Evolutionary conservation across 2,329 filamentous ascomycete genomes (phyloP).

Genomic region (Exophiala dermatitidis): DNA sequence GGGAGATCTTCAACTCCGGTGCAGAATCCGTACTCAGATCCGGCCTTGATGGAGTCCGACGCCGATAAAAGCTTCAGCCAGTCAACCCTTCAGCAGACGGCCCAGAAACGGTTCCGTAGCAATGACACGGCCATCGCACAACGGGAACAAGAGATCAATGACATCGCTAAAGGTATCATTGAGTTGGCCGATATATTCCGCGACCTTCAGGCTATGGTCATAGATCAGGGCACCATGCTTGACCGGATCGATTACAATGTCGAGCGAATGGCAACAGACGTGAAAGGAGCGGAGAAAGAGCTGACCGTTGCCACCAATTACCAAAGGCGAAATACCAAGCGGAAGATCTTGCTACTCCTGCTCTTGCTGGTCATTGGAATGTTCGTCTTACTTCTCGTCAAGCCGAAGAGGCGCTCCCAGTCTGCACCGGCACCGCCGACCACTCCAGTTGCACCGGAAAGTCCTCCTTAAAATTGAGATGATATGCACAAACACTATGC

Average conservation of each 20-base stretch:
- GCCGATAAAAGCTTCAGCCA: slow-evolving; percentile 89
- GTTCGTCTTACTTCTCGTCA: slow-evolving; percentile 75
- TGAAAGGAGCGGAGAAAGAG: slow-evolving; percentile 89
- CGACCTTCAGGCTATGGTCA: slow-evolving; percentile 91
- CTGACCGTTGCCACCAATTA: slow-evolving; percentile 71
- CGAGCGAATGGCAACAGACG: slow-evolving; percentile 86
- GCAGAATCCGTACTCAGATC: slow-evolving; percentile 67
- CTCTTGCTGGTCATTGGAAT: slow-evolving; percentile 75
- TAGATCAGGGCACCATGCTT: slow-evolving; percentile 82
- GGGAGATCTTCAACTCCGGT: slow-evolving; percentile 42
- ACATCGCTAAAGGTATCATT: slow-evolving; percentile 97
- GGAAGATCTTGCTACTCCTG: slow-evolving; percentile 87
- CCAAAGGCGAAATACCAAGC: slow-evolving; percentile 78
- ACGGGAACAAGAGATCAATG: slow-evolving; percentile 91
- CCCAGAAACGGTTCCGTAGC: slow-evolving; percentile 52
- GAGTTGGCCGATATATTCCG: slow-evolving; percentile 95
- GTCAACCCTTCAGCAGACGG: slow-evolving; percentile 73
- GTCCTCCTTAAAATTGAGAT: slow-evolving; percentile 4
- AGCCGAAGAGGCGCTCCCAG: slow-evolving; percentile 52
- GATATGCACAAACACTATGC: neutral
- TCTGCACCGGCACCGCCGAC: slow-evolving; percentile 11
- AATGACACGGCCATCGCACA: slow-evolving; percentile 83
- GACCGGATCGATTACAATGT: slow-evolving; percentile 98
- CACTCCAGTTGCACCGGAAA: slow-evolving; percentile 1
- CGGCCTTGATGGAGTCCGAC: slow-evolving; percentile 86